A percentile compares a stretch with the other conserved stretches of the same genome.
Conservation (phyloP, 2,329 filamentous ascomycete genomes). For the Laburnicola sp. region DNA sequence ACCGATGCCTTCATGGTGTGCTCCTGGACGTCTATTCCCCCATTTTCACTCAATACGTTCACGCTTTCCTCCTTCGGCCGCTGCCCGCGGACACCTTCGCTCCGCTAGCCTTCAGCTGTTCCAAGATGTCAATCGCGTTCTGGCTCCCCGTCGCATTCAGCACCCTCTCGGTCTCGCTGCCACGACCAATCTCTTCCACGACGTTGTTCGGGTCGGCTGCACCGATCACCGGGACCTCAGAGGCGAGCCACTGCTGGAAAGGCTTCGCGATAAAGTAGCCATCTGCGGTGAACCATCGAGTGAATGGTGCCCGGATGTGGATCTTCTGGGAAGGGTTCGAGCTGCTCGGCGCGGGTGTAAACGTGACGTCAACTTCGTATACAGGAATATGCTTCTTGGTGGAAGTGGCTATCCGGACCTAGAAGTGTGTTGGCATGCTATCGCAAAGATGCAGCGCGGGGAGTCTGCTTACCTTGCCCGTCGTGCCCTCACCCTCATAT, state of each 20-base stretch:
- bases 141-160: conserved; percentile 32
- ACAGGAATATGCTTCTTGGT: conserved; percentile 78
- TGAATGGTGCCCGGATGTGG: conserved; percentile 67
- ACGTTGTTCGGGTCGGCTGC: conserved; percentile 63
- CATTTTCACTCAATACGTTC: not conserved
- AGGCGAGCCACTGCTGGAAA: conserved; percentile 77
- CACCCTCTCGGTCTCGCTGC: conserved; percentile 32
- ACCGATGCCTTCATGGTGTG: not conserved
- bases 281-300: conserved; percentile 72
- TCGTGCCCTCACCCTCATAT: conserved; percentile 72
- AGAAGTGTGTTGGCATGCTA: conserved; percentile 10
- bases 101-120: conserved; percentile 41
- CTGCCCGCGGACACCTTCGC: conserved; percentile 32
- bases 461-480: conserved; percentile 61
- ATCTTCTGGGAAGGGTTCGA: conserved; percentile 47
- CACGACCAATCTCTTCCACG: conserved; percentile 48
- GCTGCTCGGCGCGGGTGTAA: conserved; percentile 45
- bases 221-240: conserved; percentile 67
- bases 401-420: conserved; percentile 74
- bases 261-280: conserved; percentile 74
- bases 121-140: conserved; percentile 41
- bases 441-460: not conserved
- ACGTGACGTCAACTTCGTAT: conserved; percentile 73
- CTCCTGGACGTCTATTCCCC: too few relatives aligned
- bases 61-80: conserved; percentile 42